Percentiles rank a stretch among this genome's conserved stretches.
Evolutionary conservation across 176 grass and related monocot species (phyloP).

Genomic region (sorghum (Sorghum bicolor)): Sorghum_bicolor_NCBIv3 NC_012870.2:15658501-15659000

Average conservation of each 20-base stretch:
- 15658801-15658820: background rate
- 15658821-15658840: background rate
- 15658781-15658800: background rate
- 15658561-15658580: background rate
- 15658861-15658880: slow-evolving; percentile 17
- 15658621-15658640: slow-evolving; percentile 25
- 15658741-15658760: background rate
- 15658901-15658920: background rate
- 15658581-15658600: background rate
- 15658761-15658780: background rate
- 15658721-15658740: slow-evolving; percentile 34
- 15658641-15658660: slow-evolving; percentile 4
- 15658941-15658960: background rate
- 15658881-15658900: slow-evolving; percentile 27
- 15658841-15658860: slow-evolving; percentile 29
- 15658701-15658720: slow-evolving; percentile 46
- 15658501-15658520: slow-evolving; percentile 42
- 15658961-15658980: background rate
- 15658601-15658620: slow-evolving; percentile 36
- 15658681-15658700: slow-evolving; percentile 56
- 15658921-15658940: background rate
- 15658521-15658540: slow-evolving; percentile 51
- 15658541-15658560: slow-evolving; percentile 41
- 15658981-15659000: background rate
- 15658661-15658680: slow-evolving; percentile 49